Evolutionary conservation across 1,284 basidiomycete species (phyloP).

Genomic region (Ustilago nuda): DNA sequence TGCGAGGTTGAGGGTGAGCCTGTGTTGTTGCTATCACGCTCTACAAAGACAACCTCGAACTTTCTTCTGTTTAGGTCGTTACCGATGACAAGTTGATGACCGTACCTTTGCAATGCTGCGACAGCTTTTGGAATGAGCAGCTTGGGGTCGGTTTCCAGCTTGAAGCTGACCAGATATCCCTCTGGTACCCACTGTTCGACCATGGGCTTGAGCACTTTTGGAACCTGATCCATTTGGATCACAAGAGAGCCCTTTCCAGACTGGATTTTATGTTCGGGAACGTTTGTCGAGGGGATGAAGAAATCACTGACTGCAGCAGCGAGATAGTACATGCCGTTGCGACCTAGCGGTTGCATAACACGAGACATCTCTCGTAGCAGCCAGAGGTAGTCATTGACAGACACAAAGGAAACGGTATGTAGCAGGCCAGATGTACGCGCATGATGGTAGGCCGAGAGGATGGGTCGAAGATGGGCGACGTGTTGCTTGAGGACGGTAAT

Average conservation of each 20-base stretch:
- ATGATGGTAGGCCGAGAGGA: conserved; percentile 83
- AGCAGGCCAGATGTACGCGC: conserved; percentile 81
- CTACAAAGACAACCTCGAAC: conserved; percentile 89
- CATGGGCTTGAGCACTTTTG: conserved; percentile 91
- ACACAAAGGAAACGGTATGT: conserved; percentile 89
- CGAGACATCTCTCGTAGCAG: conserved; percentile 82
- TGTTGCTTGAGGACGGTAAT: conserved; percentile 79
- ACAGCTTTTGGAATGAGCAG: conserved; percentile 91
- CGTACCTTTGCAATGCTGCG: conserved; percentile 88
- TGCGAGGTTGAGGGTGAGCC: neutral
- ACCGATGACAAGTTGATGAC: conserved; percentile 96
- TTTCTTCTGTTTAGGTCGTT: conserved; percentile 92
- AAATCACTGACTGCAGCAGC: conserved; percentile 98
- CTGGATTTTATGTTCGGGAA: conserved; percentile 98
- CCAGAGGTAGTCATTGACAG: conserved; percentile 96
- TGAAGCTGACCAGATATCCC: conserved; percentile 95
- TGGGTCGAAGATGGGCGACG: conserved; percentile 76
- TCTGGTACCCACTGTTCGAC: conserved; percentile 93
- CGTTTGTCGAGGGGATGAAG: conserved; percentile 88
- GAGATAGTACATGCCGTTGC: conserved; percentile 90
- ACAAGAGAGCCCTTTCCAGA: conserved; percentile 85
- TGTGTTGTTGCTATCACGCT: conserved; percentile 48
- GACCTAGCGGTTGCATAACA: conserved; percentile 75
- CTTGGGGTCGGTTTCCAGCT: conserved; percentile 91
- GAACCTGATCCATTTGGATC: conserved; percentile 98